phyloP scores from a whole-genome alignment of 768 basidiomycete genomes.

The Russula sp. region DNA sequence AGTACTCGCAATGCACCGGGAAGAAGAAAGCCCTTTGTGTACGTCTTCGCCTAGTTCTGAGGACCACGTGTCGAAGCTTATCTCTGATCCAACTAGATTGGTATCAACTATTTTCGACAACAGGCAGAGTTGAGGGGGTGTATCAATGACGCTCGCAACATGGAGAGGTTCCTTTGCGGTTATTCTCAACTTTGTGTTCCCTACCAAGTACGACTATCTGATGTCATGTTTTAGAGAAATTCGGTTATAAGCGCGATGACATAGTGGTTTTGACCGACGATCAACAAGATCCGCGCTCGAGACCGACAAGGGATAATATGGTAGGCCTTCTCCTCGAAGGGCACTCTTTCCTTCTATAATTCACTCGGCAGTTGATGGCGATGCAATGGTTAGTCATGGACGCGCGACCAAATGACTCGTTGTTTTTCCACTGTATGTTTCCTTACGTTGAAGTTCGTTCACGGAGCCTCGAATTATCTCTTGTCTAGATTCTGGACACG shows the following conservation, averaged over 20 bases:
- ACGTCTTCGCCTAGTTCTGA: slow-evolving; percentile 21
- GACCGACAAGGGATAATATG: slow-evolving; percentile 50
- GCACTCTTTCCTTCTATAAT: neutral
- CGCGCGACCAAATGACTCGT: slow-evolving; percentile 46
- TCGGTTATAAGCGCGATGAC: slow-evolving; percentile 44
- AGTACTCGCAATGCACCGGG: slow-evolving; percentile 51
- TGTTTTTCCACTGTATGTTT: slow-evolving; percentile 45
- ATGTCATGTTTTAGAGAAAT: slow-evolving; percentile 29
- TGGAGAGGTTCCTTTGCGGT: slow-evolving; percentile 41
- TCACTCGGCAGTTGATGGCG: slow-evolving; percentile 32
- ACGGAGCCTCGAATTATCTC: neutral
- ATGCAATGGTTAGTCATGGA: slow-evolving; percentile 53
- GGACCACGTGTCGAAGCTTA: neutral
- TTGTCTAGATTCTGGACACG: slow-evolving; percentile 78
- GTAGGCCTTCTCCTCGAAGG: slow-evolving; percentile 22
- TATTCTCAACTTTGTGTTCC: slow-evolving; percentile 12
- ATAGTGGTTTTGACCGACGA: slow-evolving; percentile 55
- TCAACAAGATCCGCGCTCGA: slow-evolving; percentile 34
- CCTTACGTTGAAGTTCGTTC: neutral
- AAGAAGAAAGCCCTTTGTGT: slow-evolving; percentile 48
- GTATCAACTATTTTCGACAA: slow-evolving; percentile 46
- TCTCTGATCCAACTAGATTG: slow-evolving; percentile 33
- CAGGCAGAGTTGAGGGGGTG: slow-evolving; percentile 41
- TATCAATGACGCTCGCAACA: slow-evolving; percentile 53
- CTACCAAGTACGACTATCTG: neutral